phyloP scores from a whole-genome alignment of 2,329 filamentous ascomycete genomes.

The Aspergillus pseudoviridinutans region DNA sequence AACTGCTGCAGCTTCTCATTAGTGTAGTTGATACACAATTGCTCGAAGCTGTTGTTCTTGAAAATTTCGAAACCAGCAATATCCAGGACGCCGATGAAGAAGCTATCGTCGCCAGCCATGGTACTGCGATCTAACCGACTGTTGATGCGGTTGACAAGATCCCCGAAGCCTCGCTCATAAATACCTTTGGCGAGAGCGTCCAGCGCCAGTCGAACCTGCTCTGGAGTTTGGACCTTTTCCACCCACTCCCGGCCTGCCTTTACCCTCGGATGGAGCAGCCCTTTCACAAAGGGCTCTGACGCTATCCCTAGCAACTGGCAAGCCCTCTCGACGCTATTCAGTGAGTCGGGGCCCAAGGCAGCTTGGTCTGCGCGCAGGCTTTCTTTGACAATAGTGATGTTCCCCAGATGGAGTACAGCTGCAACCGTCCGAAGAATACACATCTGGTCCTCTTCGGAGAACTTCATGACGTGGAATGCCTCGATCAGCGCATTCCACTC shows the following conservation, averaged over 20 bases:
- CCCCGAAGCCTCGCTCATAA: conserved; percentile 92
- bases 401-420: conserved; percentile 88
- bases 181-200: conserved; percentile 95
- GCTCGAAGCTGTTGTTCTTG: conserved; percentile 96
- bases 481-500: conserved; percentile 91
- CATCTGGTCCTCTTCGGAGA: conserved; percentile 76
- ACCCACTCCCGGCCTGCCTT: conserved; percentile 98
- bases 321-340: conserved; percentile 70
- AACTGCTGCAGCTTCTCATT: conserved; percentile 99
- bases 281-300: conserved; percentile 79
- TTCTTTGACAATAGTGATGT: conserved; percentile 84
- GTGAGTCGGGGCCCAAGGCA: conserved; percentile 69
- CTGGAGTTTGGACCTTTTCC: conserved; percentile 94
- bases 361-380: conserved; percentile 90
- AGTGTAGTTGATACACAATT: conserved; percentile 99
- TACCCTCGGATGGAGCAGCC: conserved; percentile 84
- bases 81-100: conserved; percentile 96
- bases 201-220: conserved; percentile 85
- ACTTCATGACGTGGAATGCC: conserved; percentile 91
- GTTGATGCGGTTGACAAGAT: conserved; percentile 89
- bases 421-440: conserved; percentile 84
- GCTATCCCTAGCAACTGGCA: conserved; percentile 82
- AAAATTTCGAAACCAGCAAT: conserved; percentile 99
- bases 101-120: conserved; percentile 77
- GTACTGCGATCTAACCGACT: conserved; percentile 82